Evolutionary conservation across 2,329 filamentous ascomycete genomes (phyloP).

Genomic region (Claviceps paspali): DNA sequence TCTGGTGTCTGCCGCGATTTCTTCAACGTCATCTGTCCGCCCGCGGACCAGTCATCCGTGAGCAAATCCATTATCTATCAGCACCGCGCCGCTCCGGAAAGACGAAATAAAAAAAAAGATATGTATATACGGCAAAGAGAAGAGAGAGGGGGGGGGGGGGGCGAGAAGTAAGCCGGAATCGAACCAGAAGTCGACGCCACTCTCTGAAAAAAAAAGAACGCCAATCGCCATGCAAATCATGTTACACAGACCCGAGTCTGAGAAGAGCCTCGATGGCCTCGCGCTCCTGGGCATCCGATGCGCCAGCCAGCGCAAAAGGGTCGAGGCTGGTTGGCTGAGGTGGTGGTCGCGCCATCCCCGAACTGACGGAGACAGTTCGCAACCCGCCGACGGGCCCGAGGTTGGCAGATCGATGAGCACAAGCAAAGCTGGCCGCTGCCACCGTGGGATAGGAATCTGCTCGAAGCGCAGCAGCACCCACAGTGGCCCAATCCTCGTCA

Average conservation of each 20-base stretch:
- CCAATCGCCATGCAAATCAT: constrained; percentile 17
- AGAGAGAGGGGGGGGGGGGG: constrained; percentile 2
- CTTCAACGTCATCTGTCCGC: constrained; percentile 4
- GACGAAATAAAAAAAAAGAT: neutral
- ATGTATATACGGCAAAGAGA: neutral
- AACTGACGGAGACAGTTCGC: constrained; percentile 33
- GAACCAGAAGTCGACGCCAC: neutral
- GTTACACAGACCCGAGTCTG: constrained; percentile 65
- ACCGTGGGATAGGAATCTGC: constrained; percentile 46
- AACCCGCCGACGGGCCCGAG: constrained; percentile 31
- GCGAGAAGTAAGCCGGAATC: constrained; percentile 2
- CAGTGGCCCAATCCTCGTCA: constrained; percentile 87
- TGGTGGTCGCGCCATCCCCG: constrained; percentile 38
- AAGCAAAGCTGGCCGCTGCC: constrained; percentile 38
- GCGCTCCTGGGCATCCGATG: constrained; percentile 57
- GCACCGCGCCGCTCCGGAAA: too few relatives aligned
- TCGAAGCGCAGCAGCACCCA: constrained; percentile 73
- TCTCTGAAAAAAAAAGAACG: constrained; percentile 6
- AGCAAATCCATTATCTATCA: constrained; percentile 2
- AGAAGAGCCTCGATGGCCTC: constrained; percentile 71
- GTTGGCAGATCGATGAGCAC: constrained; percentile 24
- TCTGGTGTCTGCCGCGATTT: constrained; percentile 16
- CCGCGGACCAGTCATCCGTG: constrained; percentile 4
- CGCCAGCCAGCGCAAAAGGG: constrained; percentile 32
- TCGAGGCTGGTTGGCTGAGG: constrained; percentile 37